These are phyloP conservation scores for Penicillium glabrum DNA, from an alignment of 2,329 filamentous ascomycete genomes.

Conservation along the genomic window DNA sequence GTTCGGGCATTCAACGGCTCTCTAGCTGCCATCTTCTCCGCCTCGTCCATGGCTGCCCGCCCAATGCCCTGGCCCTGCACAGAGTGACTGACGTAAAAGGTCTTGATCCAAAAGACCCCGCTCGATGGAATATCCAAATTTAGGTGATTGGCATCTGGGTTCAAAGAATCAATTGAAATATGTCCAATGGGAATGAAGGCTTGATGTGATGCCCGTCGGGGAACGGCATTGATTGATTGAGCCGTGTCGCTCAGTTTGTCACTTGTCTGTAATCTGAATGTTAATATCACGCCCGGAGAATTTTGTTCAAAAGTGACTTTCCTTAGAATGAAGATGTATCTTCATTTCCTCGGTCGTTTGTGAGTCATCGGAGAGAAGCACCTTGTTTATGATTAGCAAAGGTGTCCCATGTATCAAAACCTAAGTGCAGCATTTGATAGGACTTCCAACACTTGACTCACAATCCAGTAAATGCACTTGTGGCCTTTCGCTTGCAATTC, in stretches of 20 bases:
- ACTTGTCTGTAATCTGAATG: neutral
- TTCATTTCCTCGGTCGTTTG: neutral
- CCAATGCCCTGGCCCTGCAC: conserved; percentile 20
- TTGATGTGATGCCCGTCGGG: conserved; percentile 10
- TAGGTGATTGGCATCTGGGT: conserved; percentile 9
- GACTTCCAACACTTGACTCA: neutral
- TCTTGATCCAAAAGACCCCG: conserved; percentile 21
- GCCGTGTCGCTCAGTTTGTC: conserved; percentile 17
- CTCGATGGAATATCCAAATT: conserved; percentile 8
- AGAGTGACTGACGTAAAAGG: conserved; percentile 12
- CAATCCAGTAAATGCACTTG: conserved; percentile 25
- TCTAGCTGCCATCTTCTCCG: conserved; percentile 17
- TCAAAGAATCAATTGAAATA: conserved; percentile 20
- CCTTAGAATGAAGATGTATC: neutral
- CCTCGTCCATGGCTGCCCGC: conserved; percentile 22
- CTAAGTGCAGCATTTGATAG: neutral
- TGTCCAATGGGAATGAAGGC: conserved; percentile 19
- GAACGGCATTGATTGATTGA: conserved; percentile 12
- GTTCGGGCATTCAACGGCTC: conserved; percentile 16
- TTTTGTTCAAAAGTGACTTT: neutral
- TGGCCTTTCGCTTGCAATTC: conserved; percentile 12
- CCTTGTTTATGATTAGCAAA: neutral
- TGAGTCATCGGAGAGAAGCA: conserved; percentile 8
- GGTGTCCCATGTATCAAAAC: neutral
- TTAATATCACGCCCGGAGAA: neutral